Base-by-base conservation (phyloP, 2,329 filamentous ascomycete genomes). In the Fusarium pininemorale region DNA sequence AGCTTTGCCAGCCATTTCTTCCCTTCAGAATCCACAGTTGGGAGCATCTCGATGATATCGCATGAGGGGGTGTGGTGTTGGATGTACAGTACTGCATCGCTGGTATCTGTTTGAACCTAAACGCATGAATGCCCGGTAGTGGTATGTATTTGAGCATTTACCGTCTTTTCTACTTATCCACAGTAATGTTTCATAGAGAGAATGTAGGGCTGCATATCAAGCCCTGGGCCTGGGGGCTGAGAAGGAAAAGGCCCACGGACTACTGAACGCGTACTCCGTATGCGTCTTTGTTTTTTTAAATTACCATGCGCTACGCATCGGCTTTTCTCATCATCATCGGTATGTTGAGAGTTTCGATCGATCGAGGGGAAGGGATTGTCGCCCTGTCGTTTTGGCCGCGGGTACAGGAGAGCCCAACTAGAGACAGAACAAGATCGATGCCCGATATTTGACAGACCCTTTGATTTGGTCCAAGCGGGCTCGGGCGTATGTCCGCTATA, bases 331-430 rank as follows among this genome's bases (percentile, higher is more conserved):
- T 50, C 24, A 48, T 51, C 57, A 74, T 73, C 66, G 71, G 14
- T 39, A 73, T 72, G 45, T 44, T 28, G n/a, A 45, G 22, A 45
- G 22, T 32, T 42, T 60, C 38, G 67, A 74, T 72, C 71, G 58
- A 74, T 74, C 71, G 44, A 38, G 41, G 24, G 32, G 39, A 48
- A 51, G 28, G 24, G 39, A 60, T 59, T 55, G 50, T 42, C 24
- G 47, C 67, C 66, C 48, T 64, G 50, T 37, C 38, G n/a, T 44
- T 24, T 30, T 32, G 38, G 30, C 26, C 26, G 37, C 37, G 44
- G 42, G 26, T 38, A 67, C n/a, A 16, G 54, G 51, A 30, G 61
- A 67, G 38, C 63, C 61, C 35, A 54, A 30, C 54, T 61, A 69
- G 24, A 48, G 41, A 69, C 51, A 24, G 45, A 65, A 66, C 63